Evolutionary conservation across 176 grass and related monocot genomes (phyloP), one percentile per base, ranked within the genome.

Genomic region (Zea mays): DNA sequence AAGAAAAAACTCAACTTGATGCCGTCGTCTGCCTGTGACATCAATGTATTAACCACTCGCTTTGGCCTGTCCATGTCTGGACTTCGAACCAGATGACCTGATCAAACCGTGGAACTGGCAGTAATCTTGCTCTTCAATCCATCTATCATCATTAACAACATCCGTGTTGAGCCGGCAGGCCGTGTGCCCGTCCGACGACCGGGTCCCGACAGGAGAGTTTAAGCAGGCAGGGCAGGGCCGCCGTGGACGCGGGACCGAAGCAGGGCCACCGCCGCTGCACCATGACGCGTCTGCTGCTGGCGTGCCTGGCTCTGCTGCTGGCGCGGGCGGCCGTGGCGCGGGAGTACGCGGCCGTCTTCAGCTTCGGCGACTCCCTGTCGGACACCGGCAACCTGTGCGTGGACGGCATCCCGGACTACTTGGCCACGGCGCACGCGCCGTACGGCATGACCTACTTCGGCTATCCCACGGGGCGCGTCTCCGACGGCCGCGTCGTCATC

Each of bases 371-470:
- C 46, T 96, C 93, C 2, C 87, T 96, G 3, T 61, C 72, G 46
- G 93, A 96, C 59, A 46, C 87, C 11, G 89, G 93, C 21, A 96
- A 96, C 83, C 86, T 96, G 16, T 79, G 82, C 73, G 66, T 37
- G 12, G 87, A 92, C 33, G 93, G 93, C 79, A 92, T 92, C 85
- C 92, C 88, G 15, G 79, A 84, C 0, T 88, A 91, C 78, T 80
- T 94, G 3, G 92, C 86, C 61, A 94, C 92, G 49, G 92, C 88
- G n/a, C 65, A 73, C 13, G 65, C 38, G 16, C 93, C 93, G 7
- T 96, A 96, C 44, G 93, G 93, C 61, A 88, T 75, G 85, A 92
- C 76, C 15, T 90, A 77, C 84, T 96, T 96, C 77, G 89, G 89
- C 38, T 89, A 85, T 71, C 89, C 93, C 1, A 96, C 93, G 4